These are phyloP conservation scores for Panicum hallii DNA, from an alignment of 202 grass and related monocot species.

Conservation along the genomic window DNA sequence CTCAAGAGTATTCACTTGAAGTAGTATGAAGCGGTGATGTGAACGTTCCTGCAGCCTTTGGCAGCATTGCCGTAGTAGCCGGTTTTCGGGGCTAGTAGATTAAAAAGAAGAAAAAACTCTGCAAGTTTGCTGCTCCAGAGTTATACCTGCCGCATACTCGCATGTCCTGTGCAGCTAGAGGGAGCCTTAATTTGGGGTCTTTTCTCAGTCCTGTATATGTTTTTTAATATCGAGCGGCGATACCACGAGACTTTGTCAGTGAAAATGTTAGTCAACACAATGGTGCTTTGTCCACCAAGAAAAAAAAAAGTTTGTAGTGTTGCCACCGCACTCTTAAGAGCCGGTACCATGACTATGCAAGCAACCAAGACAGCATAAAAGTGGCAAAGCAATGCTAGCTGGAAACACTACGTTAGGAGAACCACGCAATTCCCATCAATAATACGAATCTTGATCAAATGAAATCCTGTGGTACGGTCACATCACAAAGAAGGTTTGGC, in stretches of 20 bases:
- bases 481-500: conserved; percentile 12
- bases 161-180: no score
- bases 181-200: no score
- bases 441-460: background rate
- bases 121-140: no score
- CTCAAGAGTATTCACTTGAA: background rate
- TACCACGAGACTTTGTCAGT: background rate
- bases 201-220: no score
- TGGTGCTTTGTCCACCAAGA: conserved; percentile 4
- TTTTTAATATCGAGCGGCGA: background rate
- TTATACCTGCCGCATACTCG: no score
- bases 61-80: no score
- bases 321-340: background rate
- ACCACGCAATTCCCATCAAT: background rate
- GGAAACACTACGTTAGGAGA: background rate
- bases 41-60: no score
- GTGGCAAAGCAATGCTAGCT: background rate
- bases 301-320: background rate
- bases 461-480: background rate
- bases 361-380: background rate
- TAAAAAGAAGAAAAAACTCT: no score
- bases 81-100: no score
- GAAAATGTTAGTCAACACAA: background rate
- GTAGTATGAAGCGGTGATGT: background rate
- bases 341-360: background rate